Evolutionary conservation across 179 eudicot genomes (phyloP).

Genomic region (Silene coronaria): DNA sequence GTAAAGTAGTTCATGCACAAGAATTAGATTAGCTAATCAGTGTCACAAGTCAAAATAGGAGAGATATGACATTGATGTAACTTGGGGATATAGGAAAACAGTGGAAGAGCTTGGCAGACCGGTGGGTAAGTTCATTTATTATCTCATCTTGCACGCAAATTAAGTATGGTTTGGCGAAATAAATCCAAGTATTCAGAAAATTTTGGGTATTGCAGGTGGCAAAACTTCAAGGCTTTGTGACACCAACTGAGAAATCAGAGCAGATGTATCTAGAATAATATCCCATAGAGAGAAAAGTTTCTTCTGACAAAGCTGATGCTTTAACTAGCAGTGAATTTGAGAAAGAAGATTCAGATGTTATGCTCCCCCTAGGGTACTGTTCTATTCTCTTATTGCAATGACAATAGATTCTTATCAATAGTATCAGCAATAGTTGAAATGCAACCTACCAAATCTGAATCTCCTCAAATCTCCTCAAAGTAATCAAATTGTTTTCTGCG

Average conservation of each 20-base stretch:
- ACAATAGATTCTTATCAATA: background rate
- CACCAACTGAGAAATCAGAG: conserved; percentile 26
- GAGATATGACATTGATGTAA: too few relatives aligned
- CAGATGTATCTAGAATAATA: conserved; percentile 37
- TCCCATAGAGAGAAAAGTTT: conserved; percentile 26
- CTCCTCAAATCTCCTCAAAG: too few relatives aligned
- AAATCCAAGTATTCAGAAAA: background rate
- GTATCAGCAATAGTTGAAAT: too few relatives aligned
- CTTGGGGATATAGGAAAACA: too few relatives aligned
- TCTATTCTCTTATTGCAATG: too few relatives aligned
- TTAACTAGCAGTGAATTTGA: conserved; percentile 33
- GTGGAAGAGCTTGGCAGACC: conserved; percentile 55
- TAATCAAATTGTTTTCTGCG: too few relatives aligned
- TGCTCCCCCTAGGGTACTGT: conserved; percentile 53
- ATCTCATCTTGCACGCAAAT: background rate
- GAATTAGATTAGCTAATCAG: background rate
- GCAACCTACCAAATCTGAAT: too few relatives aligned
- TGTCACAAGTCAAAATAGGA: too few relatives aligned
- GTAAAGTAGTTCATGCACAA: background rate
- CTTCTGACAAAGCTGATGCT: conserved; percentile 23
- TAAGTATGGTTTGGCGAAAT: background rate
- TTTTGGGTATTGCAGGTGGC: conserved; percentile 37
- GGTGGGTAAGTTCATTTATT: conserved; percentile 26
- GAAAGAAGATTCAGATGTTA: conserved; percentile 41
- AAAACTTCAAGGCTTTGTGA: conserved; percentile 41